These are phyloP conservation scores for Amaranthus tricolor DNA, from an alignment of 179 eudicot species.

Conservation along the genomic window DNA sequence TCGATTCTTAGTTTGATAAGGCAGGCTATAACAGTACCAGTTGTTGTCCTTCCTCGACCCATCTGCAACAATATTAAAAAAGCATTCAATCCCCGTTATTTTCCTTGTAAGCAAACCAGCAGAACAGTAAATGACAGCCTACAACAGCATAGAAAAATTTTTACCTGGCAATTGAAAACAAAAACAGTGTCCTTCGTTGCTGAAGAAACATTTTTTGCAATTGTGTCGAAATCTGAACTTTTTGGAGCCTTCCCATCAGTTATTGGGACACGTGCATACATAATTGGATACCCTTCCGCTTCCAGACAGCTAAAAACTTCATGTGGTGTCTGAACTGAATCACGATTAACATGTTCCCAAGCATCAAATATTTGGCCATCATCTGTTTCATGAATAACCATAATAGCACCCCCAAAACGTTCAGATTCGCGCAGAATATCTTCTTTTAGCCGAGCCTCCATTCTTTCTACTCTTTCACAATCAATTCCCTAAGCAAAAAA, in stretches of 20 bases:
- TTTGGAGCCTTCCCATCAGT: conserved; percentile 99
- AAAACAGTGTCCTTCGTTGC: conserved; percentile 82
- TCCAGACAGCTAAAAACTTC: conserved; percentile 80
- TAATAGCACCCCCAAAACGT: conserved; percentile 76
- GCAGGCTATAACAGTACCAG: conserved; percentile 97
- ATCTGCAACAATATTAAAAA: conserved; percentile 48
- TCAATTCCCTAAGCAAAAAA: conserved; percentile 65
- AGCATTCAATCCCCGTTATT: conserved; percentile 8
- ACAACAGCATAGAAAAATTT: conserved; percentile 11
- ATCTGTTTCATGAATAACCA: conserved; percentile 95
- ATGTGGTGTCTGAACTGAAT: conserved; percentile 77
- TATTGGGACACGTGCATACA: conserved; percentile 95
- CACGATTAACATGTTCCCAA: conserved; percentile 72
- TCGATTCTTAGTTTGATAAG: conserved; percentile 87
- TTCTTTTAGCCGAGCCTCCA: conserved; percentile 91
- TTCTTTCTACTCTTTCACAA: conserved; percentile 88
- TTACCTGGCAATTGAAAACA: conserved; percentile 96
- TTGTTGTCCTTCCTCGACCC: conserved; percentile 96
- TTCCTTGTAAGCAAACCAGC: background rate
- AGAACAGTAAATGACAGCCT: conserved; percentile 4
- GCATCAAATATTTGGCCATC: conserved; percentile 84
- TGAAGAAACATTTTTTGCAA: conserved; percentile 68
- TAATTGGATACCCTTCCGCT: conserved; percentile 73
- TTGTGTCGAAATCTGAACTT: conserved; percentile 89
- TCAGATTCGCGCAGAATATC: conserved; percentile 86